phyloP scores from a whole-genome alignment of 495 filamentous ascomycete species.

The Penicillium atrosanguineum region DNA sequence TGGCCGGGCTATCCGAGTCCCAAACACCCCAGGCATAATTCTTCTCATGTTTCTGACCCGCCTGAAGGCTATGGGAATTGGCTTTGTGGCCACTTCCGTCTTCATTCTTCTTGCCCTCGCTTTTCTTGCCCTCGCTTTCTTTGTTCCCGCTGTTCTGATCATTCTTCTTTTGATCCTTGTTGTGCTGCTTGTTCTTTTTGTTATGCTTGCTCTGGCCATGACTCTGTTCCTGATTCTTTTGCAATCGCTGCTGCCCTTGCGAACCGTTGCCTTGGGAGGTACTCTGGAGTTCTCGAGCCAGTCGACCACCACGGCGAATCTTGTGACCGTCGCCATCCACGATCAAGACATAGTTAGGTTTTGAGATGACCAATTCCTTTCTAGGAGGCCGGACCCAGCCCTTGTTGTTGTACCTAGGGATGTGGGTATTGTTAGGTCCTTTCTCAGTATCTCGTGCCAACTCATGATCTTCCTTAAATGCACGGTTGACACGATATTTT shows the following conservation, averaged over 20 bases:
- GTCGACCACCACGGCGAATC: background rate
- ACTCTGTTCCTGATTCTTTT: background rate
- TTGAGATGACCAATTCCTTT: background rate
- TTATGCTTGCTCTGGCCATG: background rate
- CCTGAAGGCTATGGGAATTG: too few relatives aligned
- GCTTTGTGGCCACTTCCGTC: too few relatives aligned
- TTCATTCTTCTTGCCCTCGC: too few relatives aligned
- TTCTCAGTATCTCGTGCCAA: background rate
- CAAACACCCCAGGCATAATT: too few relatives aligned
- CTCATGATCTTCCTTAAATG: background rate
- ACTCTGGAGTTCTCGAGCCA: background rate
- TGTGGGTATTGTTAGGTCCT: background rate
- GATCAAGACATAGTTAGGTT: background rate
- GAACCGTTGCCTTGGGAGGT: background rate
- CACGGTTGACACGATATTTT: background rate
- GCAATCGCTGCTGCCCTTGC: background rate
- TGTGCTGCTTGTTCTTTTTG: background rate
- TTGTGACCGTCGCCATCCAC: background rate
- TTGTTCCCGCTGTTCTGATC: background rate
- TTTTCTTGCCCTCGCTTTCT: background rate
- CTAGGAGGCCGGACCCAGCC: background rate
- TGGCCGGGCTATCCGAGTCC: too few relatives aligned
- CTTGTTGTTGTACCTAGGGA: background rate
- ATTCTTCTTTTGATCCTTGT: background rate
- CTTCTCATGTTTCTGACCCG: too few relatives aligned